Evolutionary conservation across 306 rosid genomes (phyloP), one percentile per base, ranked within the genome.

Genomic region (Acacia confusa): DNA sequence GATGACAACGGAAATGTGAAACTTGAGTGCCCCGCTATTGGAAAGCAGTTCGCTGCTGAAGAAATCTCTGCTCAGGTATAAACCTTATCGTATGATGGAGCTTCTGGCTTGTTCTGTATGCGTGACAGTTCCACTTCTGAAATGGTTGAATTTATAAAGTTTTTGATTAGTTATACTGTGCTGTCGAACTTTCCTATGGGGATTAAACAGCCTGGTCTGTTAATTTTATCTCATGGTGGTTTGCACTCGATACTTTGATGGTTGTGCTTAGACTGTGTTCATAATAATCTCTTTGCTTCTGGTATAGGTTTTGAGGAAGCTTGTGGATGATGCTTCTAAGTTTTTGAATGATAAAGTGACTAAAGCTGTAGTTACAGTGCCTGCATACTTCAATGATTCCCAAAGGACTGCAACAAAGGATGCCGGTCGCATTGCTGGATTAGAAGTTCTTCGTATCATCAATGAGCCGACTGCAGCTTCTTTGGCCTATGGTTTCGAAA

Each of bases 401-500:
- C 99, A 95, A 78, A 93, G 99, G 77, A 95, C 99, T 14, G 99
- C 99, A 9, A 95, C 99, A 0, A 95, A 91, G 90, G 99, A 95
- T 87, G 99, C 99, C n/a, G 99, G 99, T 24, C 89, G 97, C 38
- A 95, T 95, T 86, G 99, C 99, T 78, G 99, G 99, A 78, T 76
- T 95, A 8, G 99, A 95, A 50, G 99, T 95, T 83, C 94, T 95
- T 82, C 90, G 99, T 72, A 95, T 95, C 36, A 95, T 95, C 63
- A 95, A 95, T 58, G 99, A 95, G 73, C 99, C 99, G 0, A 95
- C 99, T 58, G 99, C 99, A 2, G 99, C 99, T 15, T 95, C 99
- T 6, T 83, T 95, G 79, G 99, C 99, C 9, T 95, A 95, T 85
- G 99, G 99, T 4, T 95, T 95, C 83, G 99, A 95, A 41, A 95